Conservation (phyloP, 352 stramenopile genomes). For the Aphanomyces stellatus region DNA sequence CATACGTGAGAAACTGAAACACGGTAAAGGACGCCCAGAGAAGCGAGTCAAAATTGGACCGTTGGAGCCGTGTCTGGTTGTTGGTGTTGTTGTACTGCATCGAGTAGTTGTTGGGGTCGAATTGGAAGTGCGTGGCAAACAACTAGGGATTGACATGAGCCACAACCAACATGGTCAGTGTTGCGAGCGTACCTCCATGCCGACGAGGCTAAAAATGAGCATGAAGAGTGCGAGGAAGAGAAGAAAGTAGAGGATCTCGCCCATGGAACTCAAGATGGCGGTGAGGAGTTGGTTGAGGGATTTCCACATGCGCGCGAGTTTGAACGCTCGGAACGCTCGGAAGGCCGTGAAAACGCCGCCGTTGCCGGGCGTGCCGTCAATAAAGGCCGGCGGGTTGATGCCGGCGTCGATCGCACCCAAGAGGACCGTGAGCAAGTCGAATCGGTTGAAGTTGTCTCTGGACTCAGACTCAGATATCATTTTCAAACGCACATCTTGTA, state of each 20-base stretch:
- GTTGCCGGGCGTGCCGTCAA: slow-evolving; percentile 20
- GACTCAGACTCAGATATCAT: neutral
- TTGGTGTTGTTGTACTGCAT: slow-evolving; percentile 26
- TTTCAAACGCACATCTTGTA: neutral
- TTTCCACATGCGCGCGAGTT: slow-evolving; percentile 86
- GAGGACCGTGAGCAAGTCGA: slow-evolving; percentile 48
- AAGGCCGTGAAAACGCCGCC: slow-evolving; percentile 61
- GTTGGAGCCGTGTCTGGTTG: slow-evolving; percentile 23
- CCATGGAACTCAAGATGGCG: slow-evolving; percentile 84
- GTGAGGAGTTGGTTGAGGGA: slow-evolving; percentile 73
- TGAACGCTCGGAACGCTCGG: slow-evolving; percentile 80
- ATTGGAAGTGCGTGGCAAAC: slow-evolving; percentile 93
- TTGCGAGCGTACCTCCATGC: slow-evolving; percentile 62
- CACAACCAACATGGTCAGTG: neutral
- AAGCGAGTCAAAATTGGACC: slow-evolving; percentile 87
- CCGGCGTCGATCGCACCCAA: slow-evolving; percentile 39
- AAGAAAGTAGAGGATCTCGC: slow-evolving; percentile 88
- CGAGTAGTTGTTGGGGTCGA: slow-evolving; percentile 62
- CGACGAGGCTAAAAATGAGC: slow-evolving; percentile 89
- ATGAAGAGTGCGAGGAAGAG: slow-evolving; percentile 91
- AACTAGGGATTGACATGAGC: slow-evolving; percentile 39
- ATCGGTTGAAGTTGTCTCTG: slow-evolving; percentile 46
- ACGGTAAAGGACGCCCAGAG: slow-evolving; percentile 75
- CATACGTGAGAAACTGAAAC: slow-evolving; percentile 88
- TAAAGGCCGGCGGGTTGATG: slow-evolving; percentile 25